Conservation (phyloP, 2,329 filamentous ascomycete genomes). For the Fusarium sp. region DNA sequence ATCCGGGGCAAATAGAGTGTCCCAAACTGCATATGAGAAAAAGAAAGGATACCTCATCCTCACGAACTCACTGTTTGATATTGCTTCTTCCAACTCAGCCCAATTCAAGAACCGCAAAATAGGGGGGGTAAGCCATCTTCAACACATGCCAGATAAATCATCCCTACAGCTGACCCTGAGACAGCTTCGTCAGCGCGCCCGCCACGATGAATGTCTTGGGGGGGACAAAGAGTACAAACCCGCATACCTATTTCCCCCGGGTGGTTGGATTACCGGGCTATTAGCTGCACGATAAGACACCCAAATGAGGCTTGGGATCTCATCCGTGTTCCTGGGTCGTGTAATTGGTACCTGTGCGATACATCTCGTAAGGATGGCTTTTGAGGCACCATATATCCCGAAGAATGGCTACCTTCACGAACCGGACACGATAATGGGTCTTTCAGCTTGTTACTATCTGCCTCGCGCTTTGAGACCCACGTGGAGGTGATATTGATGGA, state of each 20-base stretch:
- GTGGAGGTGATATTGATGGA: background rate
- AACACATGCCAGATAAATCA: slow-evolving; percentile 8
- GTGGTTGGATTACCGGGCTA: slow-evolving; percentile 16
- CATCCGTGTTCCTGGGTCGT: background rate
- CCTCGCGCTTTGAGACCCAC: slow-evolving; percentile 10
- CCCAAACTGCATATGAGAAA: slow-evolving; percentile 13
- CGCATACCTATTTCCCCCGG: slow-evolving; percentile 7
- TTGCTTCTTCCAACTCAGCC: background rate
- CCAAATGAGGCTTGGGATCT: slow-evolving; percentile 28
- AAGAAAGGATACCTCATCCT: slow-evolving; percentile 13
- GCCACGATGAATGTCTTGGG: slow-evolving; percentile 19
- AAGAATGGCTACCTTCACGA: slow-evolving; percentile 18
- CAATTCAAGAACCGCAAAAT: background rate
- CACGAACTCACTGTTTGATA: slow-evolving; percentile 1
- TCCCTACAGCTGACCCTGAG: slow-evolving; percentile 29
- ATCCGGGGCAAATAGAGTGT: slow-evolving; percentile 14
- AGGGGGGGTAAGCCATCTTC: slow-evolving; percentile 10
- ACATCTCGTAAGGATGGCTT: slow-evolving; percentile 4
- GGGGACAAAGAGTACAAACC: background rate
- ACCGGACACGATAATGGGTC: background rate
- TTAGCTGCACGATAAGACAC: slow-evolving; percentile 11
- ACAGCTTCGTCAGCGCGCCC: slow-evolving; percentile 12
- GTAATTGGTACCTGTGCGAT: slow-evolving; percentile 23
- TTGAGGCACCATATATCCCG: slow-evolving; percentile 17
- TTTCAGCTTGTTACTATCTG: slow-evolving; percentile 2